Evolutionary conservation across 1,284 basidiomycete species (phyloP), one percentile per base, ranked within the genome.

Genomic region (Moesziomyces globuligerus): DNA sequence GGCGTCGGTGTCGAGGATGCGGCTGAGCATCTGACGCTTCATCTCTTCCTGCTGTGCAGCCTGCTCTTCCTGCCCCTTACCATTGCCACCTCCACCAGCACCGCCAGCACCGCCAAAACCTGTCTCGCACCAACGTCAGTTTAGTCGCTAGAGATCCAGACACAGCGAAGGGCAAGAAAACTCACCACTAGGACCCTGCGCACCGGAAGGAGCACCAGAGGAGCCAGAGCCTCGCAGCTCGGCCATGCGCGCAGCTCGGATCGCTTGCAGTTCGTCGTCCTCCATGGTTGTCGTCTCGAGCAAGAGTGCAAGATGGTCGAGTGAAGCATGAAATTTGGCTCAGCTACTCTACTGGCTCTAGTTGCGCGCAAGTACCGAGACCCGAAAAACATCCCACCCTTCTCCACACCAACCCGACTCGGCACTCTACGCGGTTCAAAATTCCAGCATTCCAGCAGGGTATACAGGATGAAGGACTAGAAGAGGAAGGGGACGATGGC

Each of bases 1-100:
- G 32, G 95, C 95, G 57, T 89, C 89, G 11, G 88, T 84, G 75
- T 95, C 93, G 38, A 98, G 86, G 61, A 98, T 89, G 5, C 92
- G 91, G n/a, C 90, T 88, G 80, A 98, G 89, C 81, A 96, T 84
- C 74, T 82, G 83, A 58, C 86, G 82, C 89, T 90, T 82, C 75
- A 79, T 73, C 62, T 84, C 83, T 32, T 84, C 83, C 60, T 80
- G 76, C 48, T 83, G 76, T 4, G 82, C 83, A 24, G 73, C 68
- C 36, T 80, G 72, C 8, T 82, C 81, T 42, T 82, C 75, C n/a
- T 74, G 68, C 23, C 32, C 56, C 28, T 74, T 61, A 72, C 80
- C 57, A 52, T 73, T 77, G 89, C 71, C 70, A 66, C 79, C 58
- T 71, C 81, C 68, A 67, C 77, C 62, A 66, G 73, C 70, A 81